Base-by-base conservation (phyloP, 192 early-diverging fungal species). In the Jimgerdemannia lactiflua region DNA sequence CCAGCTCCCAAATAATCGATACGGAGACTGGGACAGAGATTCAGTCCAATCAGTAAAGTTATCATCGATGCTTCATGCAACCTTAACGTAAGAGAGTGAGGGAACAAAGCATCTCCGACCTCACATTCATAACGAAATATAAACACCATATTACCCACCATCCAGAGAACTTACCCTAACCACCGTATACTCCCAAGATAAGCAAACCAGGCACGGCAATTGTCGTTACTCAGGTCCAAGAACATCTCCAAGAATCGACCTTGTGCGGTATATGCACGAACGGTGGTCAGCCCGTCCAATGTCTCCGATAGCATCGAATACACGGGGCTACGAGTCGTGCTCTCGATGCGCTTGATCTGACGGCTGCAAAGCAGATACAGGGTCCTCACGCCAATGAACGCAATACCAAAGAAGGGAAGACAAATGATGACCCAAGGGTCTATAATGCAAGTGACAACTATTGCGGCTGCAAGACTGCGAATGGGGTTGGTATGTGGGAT, bases 291-390 rank as follows among this genome's bases (percentile, higher is more conserved):
- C 0, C 94, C 94, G 19, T 91, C 94, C 42, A 94, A 74, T 0
- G 93, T 86, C 41, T 91, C 85, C 6, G 85, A 94, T 42, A 82
- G 73, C 75, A 78, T 86, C 67, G 82, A 91, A 83, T 86, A 85
- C 8, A 96, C 79, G 4, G 90, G 86, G 0, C 89, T 88, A 11
- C 91, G 89, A 18, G 92, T 91, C 17, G 85, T 79, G 42, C 87
- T 83, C 76, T 94, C 92, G 72, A 91, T 82, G 20, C 91, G 87
- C 77, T 93, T 94, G 73, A 94, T 80, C 67, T 91, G 90, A 3
- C 91, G 84, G 59, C 86, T 86, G 7, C 90, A 78, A 11, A 43
- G 69, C 73, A 93, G 83, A 67, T 91, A 93, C 10, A 75, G 63
- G 3, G 43, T 40, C 3, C 91, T 89, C 3, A 92, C 77, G 19